Evolutionary conservation across 1,284 basidiomycete genomes (phyloP).

Genomic region (Cystobasidium sp.): DNA sequence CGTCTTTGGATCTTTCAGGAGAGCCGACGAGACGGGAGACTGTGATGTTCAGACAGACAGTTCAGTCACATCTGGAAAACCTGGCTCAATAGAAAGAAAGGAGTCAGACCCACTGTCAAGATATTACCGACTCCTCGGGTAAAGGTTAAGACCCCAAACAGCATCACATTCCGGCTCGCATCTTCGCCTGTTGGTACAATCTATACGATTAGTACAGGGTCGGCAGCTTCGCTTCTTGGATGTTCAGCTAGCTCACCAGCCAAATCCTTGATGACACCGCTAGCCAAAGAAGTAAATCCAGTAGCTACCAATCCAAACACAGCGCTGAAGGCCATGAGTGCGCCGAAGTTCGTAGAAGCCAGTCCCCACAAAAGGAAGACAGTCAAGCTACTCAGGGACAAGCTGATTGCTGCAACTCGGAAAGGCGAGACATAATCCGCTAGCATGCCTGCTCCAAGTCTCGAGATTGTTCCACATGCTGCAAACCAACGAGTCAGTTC

Average conservation of each 20-base stretch:
- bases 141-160: slow-evolving; percentile 32
- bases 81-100: no score
- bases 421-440: slow-evolving; percentile 28
- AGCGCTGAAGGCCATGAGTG: slow-evolving; percentile 21
- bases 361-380: slow-evolving; percentile 36
- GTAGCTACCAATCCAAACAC: slow-evolving; percentile 33
- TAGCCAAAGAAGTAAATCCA: slow-evolving; percentile 34
- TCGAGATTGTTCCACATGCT: slow-evolving; percentile 30
- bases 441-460: slow-evolving; percentile 15
- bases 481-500: not conserved
- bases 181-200: slow-evolving; percentile 21
- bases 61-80: not conserved
- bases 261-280: slow-evolving; percentile 33
- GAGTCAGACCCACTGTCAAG: slow-evolving; percentile 5
- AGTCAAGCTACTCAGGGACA: slow-evolving; percentile 21
- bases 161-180: slow-evolving; percentile 27
- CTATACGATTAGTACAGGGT: no score
- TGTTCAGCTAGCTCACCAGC: slow-evolving; percentile 15
- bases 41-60: not conserved
- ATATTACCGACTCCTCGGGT: slow-evolving; percentile 28
- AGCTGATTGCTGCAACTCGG: slow-evolving; percentile 21
- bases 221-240: not conserved
- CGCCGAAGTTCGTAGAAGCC: slow-evolving; percentile 26
- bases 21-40: slow-evolving; percentile 32
- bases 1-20: slow-evolving; percentile 14